Evolutionary conservation across 345 rosid genomes (phyloP), one percentile per base, ranked within the genome.

Genomic region (Linum usitatissimum): DNA sequence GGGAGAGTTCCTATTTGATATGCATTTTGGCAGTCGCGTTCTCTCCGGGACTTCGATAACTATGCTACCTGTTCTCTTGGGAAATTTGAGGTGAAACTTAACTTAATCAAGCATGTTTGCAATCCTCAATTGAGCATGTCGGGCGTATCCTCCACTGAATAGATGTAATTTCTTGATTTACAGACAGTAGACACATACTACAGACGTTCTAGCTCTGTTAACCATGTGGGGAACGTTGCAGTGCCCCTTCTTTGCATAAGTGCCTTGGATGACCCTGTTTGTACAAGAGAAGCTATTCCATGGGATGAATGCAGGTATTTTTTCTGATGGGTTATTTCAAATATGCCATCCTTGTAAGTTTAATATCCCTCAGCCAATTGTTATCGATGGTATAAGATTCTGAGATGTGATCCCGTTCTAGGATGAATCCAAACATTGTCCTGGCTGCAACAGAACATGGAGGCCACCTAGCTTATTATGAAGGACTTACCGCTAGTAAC

Each of bases 201-300:
- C 71, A 71, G 81, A 60, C 67, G 14, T 71, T 55, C 73, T 42
- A 77, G 74, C 54, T 38, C 73, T 57, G 60, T 31, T 9, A 59
- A 55, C 66, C 68, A 64, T 60, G 63, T 74, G 17, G 55, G 64
- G 56, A 74, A 71, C 48, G 73, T 77, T 12, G 71, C 81, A 4
- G 71, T 77, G 30, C 81, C 81, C 57, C 73, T 77, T 65, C 67
- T 74, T 21, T 77, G 74, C 51, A 65, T 74, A 36, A 77, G 63
- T 66, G 69, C 81, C 23, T 31, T 74, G 62, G 81, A 77, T 42
- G 81, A 74, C 66, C 81, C 81, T 12, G 74, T 77, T 45, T 77
- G 81, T 31, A 71, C 78, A 1, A 63, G 67, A 18, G 81, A 77
- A 71, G 71, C 81, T 53, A 77, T 74, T 55, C 81, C 76, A 45